These are phyloP conservation scores for Orbilia quercus DNA, from an alignment of 2,329 filamentous ascomycete genomes.

Conservation along the genomic window DNA sequence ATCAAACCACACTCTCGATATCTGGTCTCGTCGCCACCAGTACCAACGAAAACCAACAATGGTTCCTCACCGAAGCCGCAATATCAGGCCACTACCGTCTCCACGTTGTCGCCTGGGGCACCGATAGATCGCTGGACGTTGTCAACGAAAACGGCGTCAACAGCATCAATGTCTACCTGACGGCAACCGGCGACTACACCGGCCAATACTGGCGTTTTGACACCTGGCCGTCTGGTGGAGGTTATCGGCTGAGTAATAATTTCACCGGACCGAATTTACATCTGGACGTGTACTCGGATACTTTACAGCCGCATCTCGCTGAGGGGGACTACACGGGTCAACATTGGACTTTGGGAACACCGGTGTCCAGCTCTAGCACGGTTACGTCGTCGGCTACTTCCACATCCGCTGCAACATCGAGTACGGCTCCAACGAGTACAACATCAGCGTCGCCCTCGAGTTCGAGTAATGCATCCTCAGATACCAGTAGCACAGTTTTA, in stretches of 20 bases:
- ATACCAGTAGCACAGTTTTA: conserved; percentile 7
- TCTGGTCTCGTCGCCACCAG: not conserved
- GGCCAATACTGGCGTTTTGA: conserved; percentile 39
- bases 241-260: conserved; percentile 24
- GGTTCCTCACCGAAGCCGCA: conserved; percentile 7
- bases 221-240: conserved; percentile 13
- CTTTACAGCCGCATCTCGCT: conserved; percentile 7
- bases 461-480: conserved; percentile 1
- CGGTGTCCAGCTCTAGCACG: not conserved
- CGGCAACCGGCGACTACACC: conserved; percentile 10
- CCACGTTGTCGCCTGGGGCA: conserved; percentile 18
- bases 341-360: conserved; percentile 27
- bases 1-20: conserved; percentile 10
- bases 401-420: not conserved
- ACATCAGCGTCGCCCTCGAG: not conserved
- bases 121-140: conserved; percentile 20
- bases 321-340: conserved; percentile 21
- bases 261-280: conserved; percentile 26
- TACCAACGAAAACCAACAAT: conserved; percentile 7
- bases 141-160: conserved; percentile 33
- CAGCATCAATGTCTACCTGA: conserved; percentile 25
- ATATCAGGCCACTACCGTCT: conserved; percentile 18
- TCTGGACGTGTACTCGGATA: conserved; percentile 31
- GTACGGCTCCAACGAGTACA: not conserved
- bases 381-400: not conserved